Conservation (phyloP, 345 rosid species). For the Eucalyptus paniculata region DNA sequence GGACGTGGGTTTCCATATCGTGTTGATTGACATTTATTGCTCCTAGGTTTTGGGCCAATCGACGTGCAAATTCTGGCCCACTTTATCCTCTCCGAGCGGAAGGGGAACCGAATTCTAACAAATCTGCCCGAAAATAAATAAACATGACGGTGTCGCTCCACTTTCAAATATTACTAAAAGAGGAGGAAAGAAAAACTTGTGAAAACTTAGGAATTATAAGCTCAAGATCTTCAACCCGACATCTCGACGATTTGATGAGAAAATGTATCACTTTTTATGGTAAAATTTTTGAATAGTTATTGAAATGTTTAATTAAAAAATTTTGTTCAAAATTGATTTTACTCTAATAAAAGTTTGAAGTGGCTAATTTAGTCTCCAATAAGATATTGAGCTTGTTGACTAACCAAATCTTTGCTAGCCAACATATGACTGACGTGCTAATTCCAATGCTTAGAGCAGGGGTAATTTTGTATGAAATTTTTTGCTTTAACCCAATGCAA, state of each 20-base stretch:
- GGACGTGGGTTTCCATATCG: background rate
- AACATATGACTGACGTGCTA: fast-evolving
- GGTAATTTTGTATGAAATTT: background rate
- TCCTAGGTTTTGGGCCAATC: background rate
- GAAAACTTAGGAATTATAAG: background rate
- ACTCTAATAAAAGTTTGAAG: background rate
- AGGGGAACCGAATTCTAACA: background rate
- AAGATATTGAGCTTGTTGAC: background rate
- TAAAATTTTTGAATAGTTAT: background rate
- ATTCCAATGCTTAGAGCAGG: background rate
- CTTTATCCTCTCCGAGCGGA: background rate
- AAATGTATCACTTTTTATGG: background rate
- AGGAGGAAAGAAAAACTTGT: background rate
- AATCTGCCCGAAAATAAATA: background rate
- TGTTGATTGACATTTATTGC: background rate
- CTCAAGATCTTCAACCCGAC: background rate
- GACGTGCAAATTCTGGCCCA: background rate
- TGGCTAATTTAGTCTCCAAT: background rate
- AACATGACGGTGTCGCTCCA: background rate
- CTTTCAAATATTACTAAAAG: background rate
- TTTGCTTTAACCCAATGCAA: background rate
- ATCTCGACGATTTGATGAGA: background rate
- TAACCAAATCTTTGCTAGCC: too few relatives aligned
- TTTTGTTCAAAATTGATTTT: background rate
- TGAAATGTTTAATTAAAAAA: background rate